Base-by-base conservation (phyloP, 768 basidiomycete genomes). In the Dendrothele bispora region DNA sequence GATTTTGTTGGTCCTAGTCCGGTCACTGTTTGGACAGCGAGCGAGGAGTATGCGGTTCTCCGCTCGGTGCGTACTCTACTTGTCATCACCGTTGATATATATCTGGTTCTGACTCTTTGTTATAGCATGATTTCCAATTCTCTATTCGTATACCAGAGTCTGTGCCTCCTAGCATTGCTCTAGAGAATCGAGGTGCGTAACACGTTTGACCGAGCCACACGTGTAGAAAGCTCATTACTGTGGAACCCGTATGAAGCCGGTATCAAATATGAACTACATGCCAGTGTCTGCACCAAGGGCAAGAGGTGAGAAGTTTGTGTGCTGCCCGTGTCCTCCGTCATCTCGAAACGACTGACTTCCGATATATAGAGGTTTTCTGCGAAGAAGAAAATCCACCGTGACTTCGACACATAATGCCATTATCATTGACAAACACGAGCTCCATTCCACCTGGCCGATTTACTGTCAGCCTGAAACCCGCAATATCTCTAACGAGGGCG, bases 371-470 rank as follows among this genome's bases (percentile, higher is more conserved):
- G 83, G 90, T 5, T 84, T 95, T 61, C 78, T 95, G 47, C 89
- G 91, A 28, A 83, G 86, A 52, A 83, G 87, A 55, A 86, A 89
- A 58, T 79, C 86, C 1, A 72, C 79, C 18, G 78, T 89, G 35
- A 67, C 82, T 25, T 80, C 84, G n/a, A 79, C 83, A 11, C 74
- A 80, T 17, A 80, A 88, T 27, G 70, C 77, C 11, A 85, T 97
- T 37, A 80, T 84, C 52, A 90, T 97, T 57, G 88, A 91, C 73
- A 97, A 95, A 65, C 93, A 95, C 60, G 94, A 95, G 54, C 71
- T 95, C 6, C 93, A 95, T 59, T 88, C 92, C 4, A 86, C 90
- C 1, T 97, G 94, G 94, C 93, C 94, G 2, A 78, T 95, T 25
- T 95, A 92, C 60, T 80, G 79, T 40, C 88, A 91, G 60, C 78